Base-by-base conservation (phyloP, 2,329 filamentous ascomycete species). In the Aspergillus sp. region DNA sequence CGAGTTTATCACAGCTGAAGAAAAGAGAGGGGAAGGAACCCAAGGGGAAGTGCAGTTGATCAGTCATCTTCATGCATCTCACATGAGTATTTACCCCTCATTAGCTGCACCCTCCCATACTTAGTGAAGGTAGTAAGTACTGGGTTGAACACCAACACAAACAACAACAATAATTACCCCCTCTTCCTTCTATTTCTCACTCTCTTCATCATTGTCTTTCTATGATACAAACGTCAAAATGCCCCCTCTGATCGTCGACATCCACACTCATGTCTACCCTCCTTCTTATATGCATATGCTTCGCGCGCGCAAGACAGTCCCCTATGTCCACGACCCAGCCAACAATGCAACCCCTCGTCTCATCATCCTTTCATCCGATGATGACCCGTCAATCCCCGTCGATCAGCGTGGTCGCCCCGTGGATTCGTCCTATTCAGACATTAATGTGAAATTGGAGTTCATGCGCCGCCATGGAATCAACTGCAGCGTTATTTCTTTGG, bases 391-490 rank as follows among this genome's bases (percentile, higher is more conserved):
- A 69, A 72, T 74, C 50, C 74, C 75, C 4, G 66, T 72, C 30
- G 72, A 76, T 21, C 66, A 76, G 36, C 88, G 91, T 2, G 93
- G 92, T 39, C 87, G 93, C 3, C 92, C 93, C 3, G 86, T 97
- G 47, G 94, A 92, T 21, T 82, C 87, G 0, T 91, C 93, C 69
- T 97, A 94, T 81, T 91, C 89, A 63, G 91, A 91, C 48, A 88
- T 96, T 60, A 79, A 82, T 15, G 84, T 91, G 68, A 97, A 97
- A 72, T 82, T 97, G 13, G 83, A 86, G 52, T 97, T 97, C 79
- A 97, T 97, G 93, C 84, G 92, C 74, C 85, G 83, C 15, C 93
- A 97, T 78, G 80, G 80, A 56, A 97, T 97, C 73, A 85, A 90
- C 75, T 87, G 89, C 65, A 95, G 91, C 1, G 90, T 97, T 54